Evolutionary conservation across 2,329 filamentous ascomycete genomes (phyloP), one percentile per base, ranked within the genome.

Genomic region (Pseudogymnoascus sp.): DNA sequence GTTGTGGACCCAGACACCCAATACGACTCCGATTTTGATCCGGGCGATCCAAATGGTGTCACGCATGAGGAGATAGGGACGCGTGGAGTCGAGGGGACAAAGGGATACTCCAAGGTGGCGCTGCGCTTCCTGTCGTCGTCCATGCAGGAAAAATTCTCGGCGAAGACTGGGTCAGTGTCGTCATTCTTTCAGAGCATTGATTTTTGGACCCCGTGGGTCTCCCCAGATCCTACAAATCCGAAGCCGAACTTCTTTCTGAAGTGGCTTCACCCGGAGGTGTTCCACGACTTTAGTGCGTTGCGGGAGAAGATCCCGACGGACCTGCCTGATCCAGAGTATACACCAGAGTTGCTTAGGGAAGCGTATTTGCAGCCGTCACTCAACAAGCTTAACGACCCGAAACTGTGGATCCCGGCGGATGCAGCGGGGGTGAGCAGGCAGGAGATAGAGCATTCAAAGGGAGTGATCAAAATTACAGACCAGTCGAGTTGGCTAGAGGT

Each of bases 351-450:
- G 9, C 28, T 70, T 9, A 67, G 64, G 38, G 76, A 83, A 62
- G 84, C 84, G 1, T 87, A 84, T 72, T 79, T 77, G 70, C 79
- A 85, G 66, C 84, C 84, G 14, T 52, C 45, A 14, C 23, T 52
- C 14, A 52, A 52, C 0, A 83, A 74, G 68, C 85, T 82, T 78
- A 82, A 72, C 76, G 82, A 75, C 66, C 75, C 68, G 68, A 77
- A 72, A 64, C 83, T 75, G 64, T 87, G 79, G 84, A 82, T 81
- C 60, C 84, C 84, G n/a, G 78, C 77, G 60, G 84, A 87, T 68
- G 72, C 75, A 7, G 75, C 80, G 49, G 84, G 84, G 8, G 76
- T 87, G 35, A 82, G 78, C 66, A 72, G 70, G 62, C 82, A 86
- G 70, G 84, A 86, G 69, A 76, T 84, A 63, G 73, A 73, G 42